phyloP scores from a whole-genome alignment of 2,329 filamentous ascomycete genomes.

The Endoconidiophora laricicola region DNA sequence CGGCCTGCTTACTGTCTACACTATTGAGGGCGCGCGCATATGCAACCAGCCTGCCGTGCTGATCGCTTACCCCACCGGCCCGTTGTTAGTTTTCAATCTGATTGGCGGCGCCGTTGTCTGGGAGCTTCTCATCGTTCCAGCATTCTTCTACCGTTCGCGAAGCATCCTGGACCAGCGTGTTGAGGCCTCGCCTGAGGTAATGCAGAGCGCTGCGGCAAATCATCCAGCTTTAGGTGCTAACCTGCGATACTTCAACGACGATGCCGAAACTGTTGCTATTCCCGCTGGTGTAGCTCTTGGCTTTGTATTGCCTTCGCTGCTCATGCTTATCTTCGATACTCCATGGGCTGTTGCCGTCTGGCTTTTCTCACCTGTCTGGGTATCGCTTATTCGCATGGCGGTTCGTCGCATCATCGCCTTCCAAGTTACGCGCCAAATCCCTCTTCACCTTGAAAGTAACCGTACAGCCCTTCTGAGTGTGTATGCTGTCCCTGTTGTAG shows the following conservation, averaged over 20 bases:
- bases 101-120: constrained; percentile 33
- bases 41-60: constrained; percentile 23
- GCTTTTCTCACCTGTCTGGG: constrained; percentile 36
- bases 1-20: constrained; percentile 31
- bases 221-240: constrained; percentile 19
- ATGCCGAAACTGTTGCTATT: constrained; percentile 40
- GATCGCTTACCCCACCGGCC: constrained; percentile 23
- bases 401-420: constrained; percentile 19
- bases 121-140: constrained; percentile 34
- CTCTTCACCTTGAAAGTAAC: constrained; percentile 29
- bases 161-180: constrained; percentile 19
- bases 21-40: constrained; percentile 32
- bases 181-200: constrained; percentile 14
- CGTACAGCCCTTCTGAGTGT: constrained; percentile 23
- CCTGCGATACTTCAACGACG: constrained; percentile 23
- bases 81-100: constrained; percentile 33
- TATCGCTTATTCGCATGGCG: constrained; percentile 26
- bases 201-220: constrained; percentile 15
- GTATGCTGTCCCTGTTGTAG: constrained; percentile 28
- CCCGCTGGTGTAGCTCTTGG: constrained; percentile 31
- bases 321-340: constrained; percentile 28
- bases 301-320: constrained; percentile 28
- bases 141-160: constrained; percentile 28
- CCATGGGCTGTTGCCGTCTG: constrained; percentile 26
- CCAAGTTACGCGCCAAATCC: constrained; percentile 16